Evolutionary conservation across 768 basidiomycete genomes (phyloP).

Genomic region (Agaricus sinodeliciosus): DNA sequence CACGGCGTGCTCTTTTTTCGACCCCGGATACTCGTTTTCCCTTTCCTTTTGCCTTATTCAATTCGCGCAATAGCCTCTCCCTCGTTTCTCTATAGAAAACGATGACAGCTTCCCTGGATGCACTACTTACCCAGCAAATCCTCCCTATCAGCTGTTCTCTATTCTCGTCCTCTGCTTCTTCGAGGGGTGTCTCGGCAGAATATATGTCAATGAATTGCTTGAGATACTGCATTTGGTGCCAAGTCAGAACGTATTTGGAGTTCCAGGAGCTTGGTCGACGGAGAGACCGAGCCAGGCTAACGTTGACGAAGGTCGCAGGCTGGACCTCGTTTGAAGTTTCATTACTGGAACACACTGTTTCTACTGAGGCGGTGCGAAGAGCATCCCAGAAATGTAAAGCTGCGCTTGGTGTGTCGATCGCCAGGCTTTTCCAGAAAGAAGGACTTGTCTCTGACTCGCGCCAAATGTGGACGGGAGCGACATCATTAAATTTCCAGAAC

Average conservation of each 20-base stretch:
- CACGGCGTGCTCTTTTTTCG: slow-evolving; percentile 28
- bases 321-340: slow-evolving; percentile 3
- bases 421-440: slow-evolving; percentile 47
- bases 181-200: slow-evolving; percentile 39
- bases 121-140: slow-evolving; percentile 48
- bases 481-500: slow-evolving; percentile 58
- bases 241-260: slow-evolving; percentile 52
- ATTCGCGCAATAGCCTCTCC: slow-evolving; percentile 31
- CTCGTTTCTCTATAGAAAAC: slow-evolving; percentile 37
- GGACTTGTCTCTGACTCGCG: slow-evolving; percentile 41
- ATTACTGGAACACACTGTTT: slow-evolving; percentile 18
- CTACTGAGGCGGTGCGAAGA: slow-evolving; percentile 41
- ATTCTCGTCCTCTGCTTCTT: slow-evolving; percentile 32
- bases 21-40: slow-evolving; percentile 22
- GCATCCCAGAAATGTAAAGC: slow-evolving; percentile 52
- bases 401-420: slow-evolving; percentile 31
- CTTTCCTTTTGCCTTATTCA: slow-evolving; percentile 35
- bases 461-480: slow-evolving; percentile 58
- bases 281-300: slow-evolving; percentile 40
- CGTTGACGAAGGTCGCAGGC: slow-evolving; percentile 15
- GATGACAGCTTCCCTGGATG: slow-evolving; percentile 43
- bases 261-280: slow-evolving; percentile 58
- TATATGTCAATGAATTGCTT: slow-evolving; percentile 38
- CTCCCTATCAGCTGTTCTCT: slow-evolving; percentile 32
- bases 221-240: slow-evolving; percentile 64